Evolutionary conservation across 352 stramenopile species (phyloP).

Genomic region (Phytopythium vexans): DNA sequence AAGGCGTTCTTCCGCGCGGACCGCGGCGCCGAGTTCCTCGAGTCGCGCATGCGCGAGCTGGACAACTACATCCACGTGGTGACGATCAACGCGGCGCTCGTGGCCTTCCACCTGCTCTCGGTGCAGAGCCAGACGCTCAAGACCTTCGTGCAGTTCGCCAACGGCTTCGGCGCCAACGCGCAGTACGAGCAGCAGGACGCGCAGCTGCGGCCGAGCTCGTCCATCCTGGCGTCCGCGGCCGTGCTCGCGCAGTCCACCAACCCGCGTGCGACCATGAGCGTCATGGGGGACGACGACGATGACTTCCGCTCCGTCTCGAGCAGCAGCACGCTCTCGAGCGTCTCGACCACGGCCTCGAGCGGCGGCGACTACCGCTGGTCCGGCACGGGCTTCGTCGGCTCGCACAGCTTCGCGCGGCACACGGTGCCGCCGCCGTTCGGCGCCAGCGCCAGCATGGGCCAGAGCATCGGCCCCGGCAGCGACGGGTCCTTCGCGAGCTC

Average conservation of each 20-base stretch:
- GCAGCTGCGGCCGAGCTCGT: conserved; percentile 55
- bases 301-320: conserved; percentile 77
- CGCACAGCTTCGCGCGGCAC: conserved; percentile 53
- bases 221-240: conserved; percentile 49
- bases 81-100: conserved; percentile 50
- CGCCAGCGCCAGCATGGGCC: conserved; percentile 13
- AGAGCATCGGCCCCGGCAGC: conserved; percentile 20
- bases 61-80: conserved; percentile 77
- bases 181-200: conserved; percentile 64
- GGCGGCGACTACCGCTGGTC: conserved; percentile 77
- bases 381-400: conserved; percentile 73
- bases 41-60: conserved; percentile 55
- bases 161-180: conserved; percentile 72
- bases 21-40: conserved; percentile 64
- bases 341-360: conserved; percentile 36
- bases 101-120: conserved; percentile 72
- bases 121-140: conserved; percentile 80
- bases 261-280: conserved; percentile 43
- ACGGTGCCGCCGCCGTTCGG: conserved; percentile 20
- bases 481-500: conserved; percentile 17
- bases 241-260: conserved; percentile 30
- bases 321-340: conserved; percentile 57
- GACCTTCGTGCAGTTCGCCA: conserved; percentile 69
- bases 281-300: conserved; percentile 76
- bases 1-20: conserved; percentile 64